Conservation (phyloP, 371 early-diverging fungal genomes). For the Rhizopus arrhizus region DNA sequence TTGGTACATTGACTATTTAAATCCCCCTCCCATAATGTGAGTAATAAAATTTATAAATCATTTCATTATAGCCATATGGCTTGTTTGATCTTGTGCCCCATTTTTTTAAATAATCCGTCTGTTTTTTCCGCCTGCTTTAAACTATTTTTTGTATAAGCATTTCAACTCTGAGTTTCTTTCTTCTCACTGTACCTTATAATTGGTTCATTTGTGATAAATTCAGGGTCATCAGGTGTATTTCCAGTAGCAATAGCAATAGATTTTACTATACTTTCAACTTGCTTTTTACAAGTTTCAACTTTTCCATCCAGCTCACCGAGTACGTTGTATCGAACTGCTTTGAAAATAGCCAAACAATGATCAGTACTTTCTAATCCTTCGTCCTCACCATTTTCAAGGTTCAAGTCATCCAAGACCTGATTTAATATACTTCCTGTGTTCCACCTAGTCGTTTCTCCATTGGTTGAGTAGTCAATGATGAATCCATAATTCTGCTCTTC, state of each 20-base stretch:
- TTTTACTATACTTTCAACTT: slow-evolving; percentile 37
- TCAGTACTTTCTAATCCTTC: slow-evolving; percentile 3
- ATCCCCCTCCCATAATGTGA: too few species aligned
- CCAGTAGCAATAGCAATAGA: slow-evolving; percentile 31
- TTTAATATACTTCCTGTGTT: slow-evolving; percentile 67
- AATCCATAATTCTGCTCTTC: slow-evolving; percentile 65
- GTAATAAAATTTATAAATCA: too few species aligned
- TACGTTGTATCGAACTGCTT: slow-evolving; percentile 47
- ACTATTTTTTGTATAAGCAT: slow-evolving; percentile 11
- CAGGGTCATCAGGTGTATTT: slow-evolving; percentile 14
- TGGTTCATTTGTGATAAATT: slow-evolving; percentile 36
- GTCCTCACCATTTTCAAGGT: slow-evolving; percentile 19
- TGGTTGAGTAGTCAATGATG: slow-evolving; percentile 48
- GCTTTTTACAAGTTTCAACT: slow-evolving; percentile 39
- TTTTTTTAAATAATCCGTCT: slow-evolving; percentile 46
- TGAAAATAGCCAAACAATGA: slow-evolving; percentile 30
- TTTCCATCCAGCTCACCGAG: slow-evolving; percentile 45
- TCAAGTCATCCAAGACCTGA: slow-evolving; percentile 37
- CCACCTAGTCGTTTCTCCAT: slow-evolving; percentile 57
- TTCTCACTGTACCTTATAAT: slow-evolving; percentile 38
- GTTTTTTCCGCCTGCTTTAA: slow-evolving; percentile 49
- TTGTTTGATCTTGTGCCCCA: slow-evolving; percentile 46
- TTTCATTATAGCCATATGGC: slow-evolving; percentile 42
- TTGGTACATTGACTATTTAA: too few species aligned
- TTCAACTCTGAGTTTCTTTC: background rate